A percentile compares a stretch with the other conserved stretches of the same genome.
Evolutionary conservation across 768 basidiomycete species (phyloP).

Genomic region (Boletus tylopilopsis): DNA sequence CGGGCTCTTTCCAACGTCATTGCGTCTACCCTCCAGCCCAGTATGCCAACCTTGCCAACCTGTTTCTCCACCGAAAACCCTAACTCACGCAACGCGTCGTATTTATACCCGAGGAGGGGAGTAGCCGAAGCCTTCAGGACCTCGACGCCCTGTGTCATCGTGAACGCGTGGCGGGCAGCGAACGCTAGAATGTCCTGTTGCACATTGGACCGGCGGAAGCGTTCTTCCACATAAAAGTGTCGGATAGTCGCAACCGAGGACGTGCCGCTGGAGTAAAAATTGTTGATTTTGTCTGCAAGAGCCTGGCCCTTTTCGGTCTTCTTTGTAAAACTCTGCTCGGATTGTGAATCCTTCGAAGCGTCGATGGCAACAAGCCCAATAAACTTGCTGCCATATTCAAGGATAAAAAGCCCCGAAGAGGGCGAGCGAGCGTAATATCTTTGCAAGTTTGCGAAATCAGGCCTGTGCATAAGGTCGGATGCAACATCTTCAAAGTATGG

Average conservation of each 20-base stretch:
- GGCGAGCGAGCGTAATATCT: constrained; percentile 57
- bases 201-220: constrained; percentile 50
- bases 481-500: constrained; percentile 57
- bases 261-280: constrained; percentile 30
- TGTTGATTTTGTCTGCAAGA: constrained; percentile 9
- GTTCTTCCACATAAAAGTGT: constrained; percentile 71
- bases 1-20: constrained; percentile 41
- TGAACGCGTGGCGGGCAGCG: constrained; percentile 58
- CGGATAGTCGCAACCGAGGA: constrained; percentile 61
- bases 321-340: constrained; percentile 26
- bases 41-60: constrained; percentile 47
- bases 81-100: constrained; percentile 40
- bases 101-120: constrained; percentile 49
- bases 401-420: constrained; percentile 66
- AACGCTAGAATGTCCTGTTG: constrained; percentile 66
- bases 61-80: constrained; percentile 49
- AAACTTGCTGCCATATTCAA: constrained; percentile 54
- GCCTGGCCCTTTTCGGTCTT: constrained; percentile 17
- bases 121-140: constrained; percentile 46
- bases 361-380: constrained; percentile 72
- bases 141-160: constrained; percentile 37
- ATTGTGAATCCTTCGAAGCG: constrained; percentile 43
- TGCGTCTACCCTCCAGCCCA: constrained; percentile 51
- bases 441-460: constrained; percentile 52
- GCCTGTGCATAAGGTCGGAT: constrained; percentile 47